Percentiles rank a stretch among this genome's conserved stretches.
These are phyloP conservation scores for Sporothrix pallida DNA, from an alignment of 2,329 filamentous ascomycete species.

Conservation along the genomic window DNA sequence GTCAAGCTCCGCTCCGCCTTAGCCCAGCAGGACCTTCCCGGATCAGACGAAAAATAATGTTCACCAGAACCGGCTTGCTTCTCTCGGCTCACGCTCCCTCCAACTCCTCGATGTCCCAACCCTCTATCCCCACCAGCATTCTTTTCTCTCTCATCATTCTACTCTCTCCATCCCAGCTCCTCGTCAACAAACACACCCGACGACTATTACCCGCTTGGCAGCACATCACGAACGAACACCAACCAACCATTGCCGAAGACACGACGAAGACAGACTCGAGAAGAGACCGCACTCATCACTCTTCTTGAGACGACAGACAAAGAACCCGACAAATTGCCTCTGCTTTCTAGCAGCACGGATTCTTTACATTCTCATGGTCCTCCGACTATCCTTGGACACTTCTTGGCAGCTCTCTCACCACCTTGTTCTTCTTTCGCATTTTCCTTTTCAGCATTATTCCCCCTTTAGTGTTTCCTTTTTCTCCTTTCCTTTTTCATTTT, in stretches of 20 bases:
- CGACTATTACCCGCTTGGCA: slow-evolving; percentile 18
- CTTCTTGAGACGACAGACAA: neutral
- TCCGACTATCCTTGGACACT: neutral
- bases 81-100: slow-evolving; percentile 11
- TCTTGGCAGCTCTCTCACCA: neutral
- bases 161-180: neutral
- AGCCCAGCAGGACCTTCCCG: slow-evolving; percentile 10
- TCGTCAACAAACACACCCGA: slow-evolving; percentile 1
- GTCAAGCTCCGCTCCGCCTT: slow-evolving; percentile 48
- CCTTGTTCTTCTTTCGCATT: slow-evolving; percentile 23
- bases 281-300: neutral
- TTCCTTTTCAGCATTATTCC: slow-evolving; percentile 30
- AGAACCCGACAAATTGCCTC: neutral
- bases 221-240: slow-evolving; percentile 11
- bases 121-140: neutral
- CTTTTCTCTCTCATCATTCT: neutral
- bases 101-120: slow-evolving; percentile 10
- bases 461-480: slow-evolving; percentile 12
- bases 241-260: slow-evolving; percentile 34
- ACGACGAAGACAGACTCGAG: slow-evolving; percentile 23
- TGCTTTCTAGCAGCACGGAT: neutral
- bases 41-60: neutral
- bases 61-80: slow-evolving; percentile 3
- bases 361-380: neutral
- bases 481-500: neutral